Evolutionary conservation across 768 basidiomycete genomes (phyloP).

Genomic region (Astraeus odoratus): DNA sequence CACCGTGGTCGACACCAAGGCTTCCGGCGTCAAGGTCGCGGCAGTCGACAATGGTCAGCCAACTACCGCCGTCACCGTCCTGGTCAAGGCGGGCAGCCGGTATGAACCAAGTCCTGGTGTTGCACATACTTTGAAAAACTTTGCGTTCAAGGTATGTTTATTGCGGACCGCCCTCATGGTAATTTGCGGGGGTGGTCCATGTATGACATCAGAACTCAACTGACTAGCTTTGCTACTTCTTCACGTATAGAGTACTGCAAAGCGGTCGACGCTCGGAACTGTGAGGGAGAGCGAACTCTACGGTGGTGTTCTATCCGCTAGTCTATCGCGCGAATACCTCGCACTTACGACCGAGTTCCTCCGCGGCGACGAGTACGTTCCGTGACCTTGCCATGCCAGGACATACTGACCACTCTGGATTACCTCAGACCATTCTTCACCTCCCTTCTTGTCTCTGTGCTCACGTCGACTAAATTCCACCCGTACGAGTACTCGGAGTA

Average conservation of each 20-base stretch:
- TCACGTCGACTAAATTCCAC: constrained; percentile 77
- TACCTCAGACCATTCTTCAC: constrained; percentile 80
- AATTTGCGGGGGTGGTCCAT: too few relatives aligned
- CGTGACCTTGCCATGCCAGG: background rate
- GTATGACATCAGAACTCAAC: too few relatives aligned
- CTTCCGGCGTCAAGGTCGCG: constrained; percentile 77
- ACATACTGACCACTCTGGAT: background rate
- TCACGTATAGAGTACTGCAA: constrained; percentile 65
- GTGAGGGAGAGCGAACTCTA: constrained; percentile 90
- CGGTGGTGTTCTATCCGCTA: constrained; percentile 84
- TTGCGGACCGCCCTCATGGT: background rate
- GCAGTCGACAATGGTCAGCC: constrained; percentile 78
- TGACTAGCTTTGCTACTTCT: background rate
- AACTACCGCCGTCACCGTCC: constrained; percentile 79
- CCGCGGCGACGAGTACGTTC: constrained; percentile 88
- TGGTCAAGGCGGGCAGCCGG: constrained; percentile 89
- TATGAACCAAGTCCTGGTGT: constrained; percentile 86
- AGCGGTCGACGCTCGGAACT: constrained; percentile 83
- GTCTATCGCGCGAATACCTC: constrained; percentile 82
- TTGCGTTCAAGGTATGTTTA: constrained; percentile 88
- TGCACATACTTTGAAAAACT: constrained; percentile 94
- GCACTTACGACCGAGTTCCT: constrained; percentile 93
- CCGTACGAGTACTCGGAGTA: constrained; percentile 74
- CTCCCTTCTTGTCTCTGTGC: constrained; percentile 76
- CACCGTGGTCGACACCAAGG: constrained; percentile 61